Evolutionary conservation across 2,329 filamentous ascomycete species (phyloP).

Genomic region (Fusarium sp.): DNA sequence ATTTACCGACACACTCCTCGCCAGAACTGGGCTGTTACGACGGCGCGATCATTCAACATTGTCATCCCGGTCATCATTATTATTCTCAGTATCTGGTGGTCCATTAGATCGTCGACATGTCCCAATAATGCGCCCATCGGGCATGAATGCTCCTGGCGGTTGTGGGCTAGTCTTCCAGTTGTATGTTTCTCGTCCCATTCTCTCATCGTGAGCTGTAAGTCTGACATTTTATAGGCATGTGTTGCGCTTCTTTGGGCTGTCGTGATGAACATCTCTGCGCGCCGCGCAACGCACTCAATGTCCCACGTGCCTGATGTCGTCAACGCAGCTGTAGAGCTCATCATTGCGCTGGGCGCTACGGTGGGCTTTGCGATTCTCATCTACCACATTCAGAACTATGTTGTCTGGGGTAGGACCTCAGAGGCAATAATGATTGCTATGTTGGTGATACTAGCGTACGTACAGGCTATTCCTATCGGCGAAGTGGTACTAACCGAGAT

Average conservation of each 20-base stretch:
- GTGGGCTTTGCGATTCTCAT: constrained; percentile 40
- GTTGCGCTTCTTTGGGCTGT: constrained; percentile 40
- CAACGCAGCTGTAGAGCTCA: constrained; percentile 35
- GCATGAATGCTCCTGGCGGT: constrained; percentile 39
- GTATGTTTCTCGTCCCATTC: constrained; percentile 10
- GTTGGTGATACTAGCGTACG: constrained; percentile 42
- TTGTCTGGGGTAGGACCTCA: constrained; percentile 26
- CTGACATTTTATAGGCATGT: constrained; percentile 21
- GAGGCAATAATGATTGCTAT: constrained; percentile 42
- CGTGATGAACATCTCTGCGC: constrained; percentile 37
- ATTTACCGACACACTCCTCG: constrained; percentile 10
- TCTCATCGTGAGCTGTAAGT: accelerated
- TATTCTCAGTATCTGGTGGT: constrained; percentile 56
- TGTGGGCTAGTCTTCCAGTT: constrained; percentile 44
- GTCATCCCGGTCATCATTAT: constrained; percentile 53
- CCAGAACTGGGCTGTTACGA: constrained; percentile 19
- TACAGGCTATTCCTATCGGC: neutral
- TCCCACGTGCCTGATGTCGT: constrained; percentile 32
- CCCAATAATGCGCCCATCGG: constrained; percentile 22
- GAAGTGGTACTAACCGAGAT: neutral
- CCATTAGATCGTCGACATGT: constrained; percentile 36
- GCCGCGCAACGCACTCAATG: constrained; percentile 35
- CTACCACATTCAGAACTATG: constrained; percentile 33
- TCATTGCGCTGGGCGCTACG: constrained; percentile 41
- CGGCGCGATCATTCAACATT: constrained; percentile 38